Evolutionary conservation across 1,284 basidiomycete species (phyloP).

Genomic region (Cryptococcus depauperatus): DNA sequence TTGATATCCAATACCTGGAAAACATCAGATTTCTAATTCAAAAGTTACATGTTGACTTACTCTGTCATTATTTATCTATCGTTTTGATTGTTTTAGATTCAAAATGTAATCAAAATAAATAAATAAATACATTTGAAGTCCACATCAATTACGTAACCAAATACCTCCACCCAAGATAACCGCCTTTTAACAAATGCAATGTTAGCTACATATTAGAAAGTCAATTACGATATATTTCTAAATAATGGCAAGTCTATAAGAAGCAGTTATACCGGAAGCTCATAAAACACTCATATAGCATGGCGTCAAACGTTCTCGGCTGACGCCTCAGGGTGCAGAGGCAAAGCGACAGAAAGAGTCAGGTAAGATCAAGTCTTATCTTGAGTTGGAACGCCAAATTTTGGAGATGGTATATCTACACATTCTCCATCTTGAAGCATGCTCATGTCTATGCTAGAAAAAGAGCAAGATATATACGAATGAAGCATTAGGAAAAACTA

Average conservation of each 20-base stretch:
- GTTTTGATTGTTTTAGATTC: not conserved
- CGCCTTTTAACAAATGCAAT: not conserved
- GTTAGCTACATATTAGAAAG: no score
- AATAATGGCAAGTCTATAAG: no score
- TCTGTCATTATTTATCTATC: no score
- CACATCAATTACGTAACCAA: no score
- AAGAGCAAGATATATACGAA: conserved; percentile 56
- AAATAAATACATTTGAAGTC: not conserved
- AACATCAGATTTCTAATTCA: not conserved
- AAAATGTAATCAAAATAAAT: not conserved
- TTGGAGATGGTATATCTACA: conserved; percentile 53
- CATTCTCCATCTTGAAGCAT: not conserved
- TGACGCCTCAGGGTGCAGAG: conserved; percentile 57
- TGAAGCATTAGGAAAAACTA: conserved; percentile 64
- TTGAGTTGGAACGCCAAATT: conserved; percentile 58
- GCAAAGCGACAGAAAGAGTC: conserved; percentile 62
- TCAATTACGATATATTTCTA: no score
- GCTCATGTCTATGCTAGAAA: conserved; percentile 52
- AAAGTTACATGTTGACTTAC: conserved; percentile 11
- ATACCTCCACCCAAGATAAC: not conserved
- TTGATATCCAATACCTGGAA: conserved; percentile 47
- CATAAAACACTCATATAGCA: no score
- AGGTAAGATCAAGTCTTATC: conserved; percentile 66
- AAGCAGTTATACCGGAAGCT: no score
- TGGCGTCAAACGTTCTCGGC: conserved; percentile 62